These are phyloP conservation scores for Solanum peruvianum DNA, from an alignment of 257 asterid genomes.

Conservation along the genomic window DNA sequence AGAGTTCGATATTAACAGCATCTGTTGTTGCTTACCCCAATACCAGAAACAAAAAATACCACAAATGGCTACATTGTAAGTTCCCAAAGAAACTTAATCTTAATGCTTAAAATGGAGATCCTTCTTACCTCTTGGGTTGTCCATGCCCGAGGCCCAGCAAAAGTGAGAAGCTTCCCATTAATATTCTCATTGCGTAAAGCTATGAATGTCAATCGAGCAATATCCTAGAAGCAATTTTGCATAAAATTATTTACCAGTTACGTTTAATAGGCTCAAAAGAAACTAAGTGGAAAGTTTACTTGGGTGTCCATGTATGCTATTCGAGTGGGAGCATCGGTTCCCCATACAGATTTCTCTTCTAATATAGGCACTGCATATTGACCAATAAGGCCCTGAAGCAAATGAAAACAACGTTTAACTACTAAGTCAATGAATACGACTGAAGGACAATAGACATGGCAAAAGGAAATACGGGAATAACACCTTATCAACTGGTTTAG, in stretches of 20 bases:
- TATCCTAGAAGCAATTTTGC: conserved; percentile 43
- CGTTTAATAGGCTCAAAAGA: not conserved
- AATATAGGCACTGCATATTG: conserved; percentile 96
- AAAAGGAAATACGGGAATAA: not conserved
- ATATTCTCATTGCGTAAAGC: conserved; percentile 82
- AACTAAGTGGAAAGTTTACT: conserved; percentile 19
- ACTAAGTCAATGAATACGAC: not conserved
- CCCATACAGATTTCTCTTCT: conserved; percentile 99
- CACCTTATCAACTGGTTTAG: not conserved
- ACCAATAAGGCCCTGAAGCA: conserved; percentile 79
- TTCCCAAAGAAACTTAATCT: not conserved
- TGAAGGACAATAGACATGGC: not conserved
- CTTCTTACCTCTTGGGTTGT: conserved; percentile 88
- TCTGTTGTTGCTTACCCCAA: not conserved
- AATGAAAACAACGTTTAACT: conserved; percentile 1
- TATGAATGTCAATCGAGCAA: conserved; percentile 87
- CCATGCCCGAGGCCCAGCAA: conserved; percentile 99
- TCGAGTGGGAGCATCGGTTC: conserved; percentile 98
- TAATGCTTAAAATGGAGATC: not conserved
- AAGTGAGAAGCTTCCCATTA: conserved; percentile 79
- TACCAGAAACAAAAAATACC: not conserved
- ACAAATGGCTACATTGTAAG: not conserved
- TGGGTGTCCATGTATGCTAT: conserved; percentile 99
- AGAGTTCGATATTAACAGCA: not conserved
- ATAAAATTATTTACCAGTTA: not conserved